A percentile compares a stretch with the other conserved stretches of the same genome.
Conservation (phyloP, 1,284 basidiomycete species). For the Irpex lacteus region DNA sequence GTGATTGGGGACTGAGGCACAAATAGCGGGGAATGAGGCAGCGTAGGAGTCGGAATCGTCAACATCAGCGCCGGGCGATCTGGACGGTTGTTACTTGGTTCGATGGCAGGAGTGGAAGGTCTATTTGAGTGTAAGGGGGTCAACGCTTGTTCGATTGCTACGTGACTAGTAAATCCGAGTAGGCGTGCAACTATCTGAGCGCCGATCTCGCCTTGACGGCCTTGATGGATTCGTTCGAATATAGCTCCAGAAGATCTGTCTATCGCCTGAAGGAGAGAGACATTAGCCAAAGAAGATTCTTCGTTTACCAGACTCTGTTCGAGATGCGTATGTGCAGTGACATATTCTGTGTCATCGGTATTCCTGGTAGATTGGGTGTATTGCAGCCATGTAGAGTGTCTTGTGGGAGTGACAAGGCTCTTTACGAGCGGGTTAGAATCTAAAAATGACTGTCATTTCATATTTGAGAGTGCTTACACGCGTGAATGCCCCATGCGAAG, state of each 20-base stretch:
- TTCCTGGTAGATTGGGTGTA: not conserved
- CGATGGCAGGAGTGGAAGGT: too few species aligned
- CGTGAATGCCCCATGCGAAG: not conserved
- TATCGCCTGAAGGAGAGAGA: conserved; percentile 5
- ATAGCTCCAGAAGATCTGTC: conserved; percentile 7
- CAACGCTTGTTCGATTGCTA: not conserved
- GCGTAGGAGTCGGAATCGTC: conserved; percentile 30
- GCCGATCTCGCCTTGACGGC: not conserved
- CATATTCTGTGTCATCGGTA: not conserved
- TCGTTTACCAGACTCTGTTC: not conserved
- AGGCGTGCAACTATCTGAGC: not conserved
- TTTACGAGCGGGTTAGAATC: too few species aligned
- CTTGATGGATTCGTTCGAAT: conserved; percentile 8
- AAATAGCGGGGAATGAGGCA: conserved; percentile 30
- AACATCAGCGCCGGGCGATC: conserved; percentile 26
- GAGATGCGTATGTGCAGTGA: not conserved
- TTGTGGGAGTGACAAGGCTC: too few species aligned
- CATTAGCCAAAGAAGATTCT: not conserved
- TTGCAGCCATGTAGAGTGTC: too few species aligned
- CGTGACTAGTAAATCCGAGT: not conserved
- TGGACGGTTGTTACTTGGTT: not conserved
- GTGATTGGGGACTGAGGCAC: conserved; percentile 29
- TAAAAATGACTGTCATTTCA: too few species aligned
- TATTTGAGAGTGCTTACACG: too few species aligned
- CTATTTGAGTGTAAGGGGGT: not conserved